A percentile compares a stretch with the other conserved stretches of the same genome.
Evolutionary conservation across 495 filamentous ascomycete species (phyloP).

Genomic region (Collariella sp.): DNA sequence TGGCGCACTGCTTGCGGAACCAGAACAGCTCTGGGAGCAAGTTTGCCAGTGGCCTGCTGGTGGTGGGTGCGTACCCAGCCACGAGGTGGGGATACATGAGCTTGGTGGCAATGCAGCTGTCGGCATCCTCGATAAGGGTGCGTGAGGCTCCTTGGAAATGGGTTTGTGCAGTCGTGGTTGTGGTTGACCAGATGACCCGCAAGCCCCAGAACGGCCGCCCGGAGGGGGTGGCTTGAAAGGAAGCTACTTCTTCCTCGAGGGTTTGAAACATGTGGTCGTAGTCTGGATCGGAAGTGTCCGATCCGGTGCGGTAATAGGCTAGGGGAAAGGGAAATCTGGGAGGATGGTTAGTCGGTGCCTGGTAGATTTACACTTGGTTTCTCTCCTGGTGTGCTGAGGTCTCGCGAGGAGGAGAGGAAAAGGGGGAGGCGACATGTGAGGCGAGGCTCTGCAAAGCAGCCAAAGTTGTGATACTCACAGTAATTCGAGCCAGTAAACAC

Average conservation of each 20-base stretch:
- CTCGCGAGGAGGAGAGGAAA: neutral
- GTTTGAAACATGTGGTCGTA: slow-evolving; percentile 58
- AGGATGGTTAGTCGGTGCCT: slow-evolving; percentile 16
- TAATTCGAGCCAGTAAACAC: slow-evolving; percentile 72
- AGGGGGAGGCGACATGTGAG: neutral
- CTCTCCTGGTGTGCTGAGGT: neutral
- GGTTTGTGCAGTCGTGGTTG: no score
- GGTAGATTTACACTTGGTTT: neutral
- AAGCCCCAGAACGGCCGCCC: slow-evolving; percentile 75
- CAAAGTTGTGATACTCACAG: slow-evolving; percentile 25
- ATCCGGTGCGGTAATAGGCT: slow-evolving; percentile 50
- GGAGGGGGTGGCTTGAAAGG: slow-evolving; percentile 57
- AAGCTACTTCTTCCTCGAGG: slow-evolving; percentile 69
- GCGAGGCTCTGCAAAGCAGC: neutral
- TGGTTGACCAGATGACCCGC: slow-evolving; percentile 83
- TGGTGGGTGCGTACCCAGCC: slow-evolving; percentile 81
- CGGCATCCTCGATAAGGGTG: slow-evolving; percentile 69
- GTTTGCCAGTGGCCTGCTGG: slow-evolving; percentile 63
- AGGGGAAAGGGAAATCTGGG: slow-evolving; percentile 49
- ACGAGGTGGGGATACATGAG: slow-evolving; percentile 68
- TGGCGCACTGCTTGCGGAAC: slow-evolving; percentile 77
- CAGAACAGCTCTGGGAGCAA: slow-evolving; percentile 79
- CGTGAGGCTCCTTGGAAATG: no score
- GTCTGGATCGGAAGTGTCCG: slow-evolving; percentile 50
- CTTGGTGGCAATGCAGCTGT: slow-evolving; percentile 74